A percentile compares a stretch with the other conserved stretches of the same genome.
These are phyloP conservation scores for Plasmopara halstedii DNA, from an alignment of 352 stramenopile species.

Conservation along the genomic window DNA sequence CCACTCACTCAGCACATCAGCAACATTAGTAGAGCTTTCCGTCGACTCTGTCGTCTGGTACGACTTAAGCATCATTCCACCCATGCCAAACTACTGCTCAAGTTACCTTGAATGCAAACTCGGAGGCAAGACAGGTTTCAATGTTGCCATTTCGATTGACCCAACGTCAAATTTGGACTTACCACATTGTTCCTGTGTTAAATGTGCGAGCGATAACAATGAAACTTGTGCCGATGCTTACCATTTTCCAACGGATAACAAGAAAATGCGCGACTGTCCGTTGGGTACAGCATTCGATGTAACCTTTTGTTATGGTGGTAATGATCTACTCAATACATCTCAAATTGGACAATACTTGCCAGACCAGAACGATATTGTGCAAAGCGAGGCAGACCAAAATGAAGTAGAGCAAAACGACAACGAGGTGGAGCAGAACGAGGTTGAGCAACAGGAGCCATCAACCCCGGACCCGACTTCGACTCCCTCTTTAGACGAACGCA, in stretches of 20 bases:
- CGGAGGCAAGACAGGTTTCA: constrained; percentile 39
- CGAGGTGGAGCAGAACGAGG: background rate
- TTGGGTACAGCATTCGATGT: constrained; percentile 32
- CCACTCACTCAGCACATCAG: constrained; percentile 23
- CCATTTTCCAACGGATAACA: constrained; percentile 49
- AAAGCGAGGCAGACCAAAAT: constrained; percentile 14
- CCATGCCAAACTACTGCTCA: constrained; percentile 18
- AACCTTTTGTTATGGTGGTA: constrained; percentile 36
- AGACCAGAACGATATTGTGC: constrained; percentile 8
- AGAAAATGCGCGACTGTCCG: constrained; percentile 59
- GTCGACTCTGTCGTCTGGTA: constrained; percentile 34
- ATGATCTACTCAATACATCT: background rate
- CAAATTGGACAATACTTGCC: constrained; percentile 6
- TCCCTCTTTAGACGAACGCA: background rate
- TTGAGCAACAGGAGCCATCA: background rate
- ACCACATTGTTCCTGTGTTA: constrained; percentile 27
- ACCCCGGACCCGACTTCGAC: no score
- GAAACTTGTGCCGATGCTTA: constrained; percentile 42
- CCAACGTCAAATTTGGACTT: constrained; percentile 21
- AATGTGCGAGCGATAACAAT: constrained; percentile 24
- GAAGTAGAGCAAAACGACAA: background rate
- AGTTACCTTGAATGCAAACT: constrained; percentile 32
- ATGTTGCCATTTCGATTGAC: constrained; percentile 39
- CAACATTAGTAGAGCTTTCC: constrained; percentile 29
- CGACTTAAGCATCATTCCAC: constrained; percentile 60